Conservation (phyloP, 495 filamentous ascomycete genomes). For the Venustampulla echinocandica region DNA sequence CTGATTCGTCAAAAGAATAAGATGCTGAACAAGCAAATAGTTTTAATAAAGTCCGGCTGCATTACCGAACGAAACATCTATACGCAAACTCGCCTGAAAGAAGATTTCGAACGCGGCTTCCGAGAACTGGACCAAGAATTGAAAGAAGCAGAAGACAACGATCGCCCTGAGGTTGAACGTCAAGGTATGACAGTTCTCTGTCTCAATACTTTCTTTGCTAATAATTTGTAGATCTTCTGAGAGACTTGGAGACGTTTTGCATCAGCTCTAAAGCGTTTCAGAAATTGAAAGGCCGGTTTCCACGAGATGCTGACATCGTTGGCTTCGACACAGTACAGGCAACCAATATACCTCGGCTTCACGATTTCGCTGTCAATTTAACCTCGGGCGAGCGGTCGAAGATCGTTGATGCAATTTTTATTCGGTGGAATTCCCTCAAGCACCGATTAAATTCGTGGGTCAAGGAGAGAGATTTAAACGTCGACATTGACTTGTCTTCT, state of each 20-base stretch:
- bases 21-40: slow-evolving; percentile 10
- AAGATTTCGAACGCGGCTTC: slow-evolving; percentile 3
- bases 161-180: background rate
- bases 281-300: slow-evolving; percentile 46
- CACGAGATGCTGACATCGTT: slow-evolving; percentile 34
- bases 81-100: background rate
- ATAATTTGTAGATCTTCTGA: too few species aligned
- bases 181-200: background rate
- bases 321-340: slow-evolving; percentile 38
- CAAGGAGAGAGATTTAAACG: background rate
- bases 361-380: background rate
- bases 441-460: background rate
- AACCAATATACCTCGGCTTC: slow-evolving; percentile 21
- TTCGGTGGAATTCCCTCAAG: background rate
- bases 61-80: slow-evolving; percentile 3
- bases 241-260: slow-evolving; percentile 46
- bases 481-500: background rate
- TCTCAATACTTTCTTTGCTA: slow-evolving; percentile 46
- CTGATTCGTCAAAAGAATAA: background rate
- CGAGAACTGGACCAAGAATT: background rate
- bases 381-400: slow-evolving; percentile 1
- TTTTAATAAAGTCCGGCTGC: background rate
- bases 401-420: background rate
- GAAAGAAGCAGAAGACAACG: slow-evolving; percentile 1
- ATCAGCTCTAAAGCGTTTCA: slow-evolving; percentile 52